Evolutionary conservation across 208 protist genomes (phyloP), one percentile per base, ranked within the genome.

Genomic region (Crithidia fasciculata): DNA sequence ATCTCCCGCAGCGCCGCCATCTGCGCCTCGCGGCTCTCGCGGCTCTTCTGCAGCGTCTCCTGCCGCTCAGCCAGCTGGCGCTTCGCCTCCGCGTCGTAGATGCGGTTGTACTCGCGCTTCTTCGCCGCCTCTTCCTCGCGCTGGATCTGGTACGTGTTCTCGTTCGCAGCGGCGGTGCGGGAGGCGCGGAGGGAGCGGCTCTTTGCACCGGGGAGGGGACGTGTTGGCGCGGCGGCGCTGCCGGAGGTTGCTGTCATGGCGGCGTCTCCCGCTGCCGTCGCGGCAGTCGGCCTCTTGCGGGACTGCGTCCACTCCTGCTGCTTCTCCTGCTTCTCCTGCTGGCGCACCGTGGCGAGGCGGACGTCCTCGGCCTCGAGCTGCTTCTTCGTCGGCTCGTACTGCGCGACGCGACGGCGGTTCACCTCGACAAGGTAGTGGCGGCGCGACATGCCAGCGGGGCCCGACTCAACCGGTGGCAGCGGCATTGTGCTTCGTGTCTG

Each of bases 401-500:
- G 75, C 18, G 79, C 78, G 8, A 84, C 77, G 44, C 89, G 88
- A 19, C 81, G 72, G 19, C 87, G 91, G 75, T 96, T 94, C 55
- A 71, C 81, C 81, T 94, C 89, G 5, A 96, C 91, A 15, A 96
- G 87, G 76, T 86, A 90, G 73, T 96, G 76, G 61, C 83, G 86
- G 28, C 91, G 88, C 49, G 76, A 84, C 91, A 96, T 96, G 69
- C 65, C 83, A 19, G 69, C 74, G 9, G 80, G 74, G 16, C 85
- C 85, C 10, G 76, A 68, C 69, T 90, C 88, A 70, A 94, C 60
- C 13, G 91, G 91, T 12, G 86, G 91, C 5, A 89, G 69, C 49
- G 68, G 53, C 68, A 87, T 71, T 73, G 84, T 85, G 36, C 16
- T 47, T 36, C 76, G 84, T 85, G 36, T 4, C 47, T 61, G 19